Evolutionary conservation across 225 moss, liverwort and hornwort genomes (phyloP).

Genomic region (Marchantia paleacea): DNA sequence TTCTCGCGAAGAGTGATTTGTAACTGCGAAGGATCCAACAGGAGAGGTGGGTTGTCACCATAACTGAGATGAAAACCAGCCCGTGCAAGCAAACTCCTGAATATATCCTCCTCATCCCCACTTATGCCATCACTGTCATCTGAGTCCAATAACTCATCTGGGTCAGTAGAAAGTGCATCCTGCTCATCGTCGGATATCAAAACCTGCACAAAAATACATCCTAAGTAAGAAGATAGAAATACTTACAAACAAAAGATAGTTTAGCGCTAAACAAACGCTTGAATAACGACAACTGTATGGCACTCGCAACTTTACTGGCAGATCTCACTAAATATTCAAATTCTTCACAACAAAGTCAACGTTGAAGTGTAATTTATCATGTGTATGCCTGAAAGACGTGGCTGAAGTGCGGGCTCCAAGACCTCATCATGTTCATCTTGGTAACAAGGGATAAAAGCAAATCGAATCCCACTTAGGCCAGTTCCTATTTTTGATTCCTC

Average conservation of each 20-base stretch:
- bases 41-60: constrained; percentile 91
- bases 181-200: constrained; percentile 99
- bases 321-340: background rate
- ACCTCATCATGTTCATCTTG: background rate
- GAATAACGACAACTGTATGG: too few relatives aligned
- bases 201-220: constrained; percentile 55
- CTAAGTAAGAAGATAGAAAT: background rate
- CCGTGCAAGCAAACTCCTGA: constrained; percentile 85
- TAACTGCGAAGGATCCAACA: constrained; percentile 95
- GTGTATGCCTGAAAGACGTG: background rate
- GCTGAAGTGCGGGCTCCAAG: background rate
- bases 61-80: constrained; percentile 98
- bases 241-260: background rate
- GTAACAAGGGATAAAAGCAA: background rate
- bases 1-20: constrained; percentile 96
- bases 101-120: constrained; percentile 98
- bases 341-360: background rate
- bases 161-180: constrained; percentile 96
- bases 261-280: background rate
- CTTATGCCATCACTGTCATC: constrained; percentile 99
- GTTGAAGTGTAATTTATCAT: background rate
- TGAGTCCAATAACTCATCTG: constrained; percentile 94
- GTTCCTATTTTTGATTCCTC: background rate
- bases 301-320: background rate
- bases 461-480: background rate